Evolutionary conservation across 2,329 filamentous ascomycete genomes (phyloP).

Genomic region (Trichoderma sp.): DNA sequence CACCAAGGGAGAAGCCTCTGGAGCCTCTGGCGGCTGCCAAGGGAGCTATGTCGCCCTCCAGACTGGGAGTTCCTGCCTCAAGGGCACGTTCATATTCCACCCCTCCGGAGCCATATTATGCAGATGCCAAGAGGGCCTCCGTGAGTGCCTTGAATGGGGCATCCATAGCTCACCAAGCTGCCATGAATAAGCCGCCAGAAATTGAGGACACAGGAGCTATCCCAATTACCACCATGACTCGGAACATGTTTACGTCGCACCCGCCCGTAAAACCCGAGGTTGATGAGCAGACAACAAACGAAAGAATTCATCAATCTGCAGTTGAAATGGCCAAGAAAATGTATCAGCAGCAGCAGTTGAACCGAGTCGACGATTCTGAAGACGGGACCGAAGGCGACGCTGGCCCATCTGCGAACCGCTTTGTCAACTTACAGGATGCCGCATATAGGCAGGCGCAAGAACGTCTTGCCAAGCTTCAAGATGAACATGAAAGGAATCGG

Average conservation of each 20-base stretch:
- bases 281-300: conserved; percentile 73
- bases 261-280: conserved; percentile 73
- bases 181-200: conserved; percentile 47
- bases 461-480: conserved; percentile 77
- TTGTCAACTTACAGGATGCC: conserved; percentile 76
- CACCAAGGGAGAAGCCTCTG: conserved; percentile 67
- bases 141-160: conserved; percentile 75
- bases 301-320: conserved; percentile 78
- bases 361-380: conserved; percentile 57
- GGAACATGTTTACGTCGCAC: conserved; percentile 76
- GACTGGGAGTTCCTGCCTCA: conserved; percentile 67
- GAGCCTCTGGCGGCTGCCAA: conserved; percentile 75
- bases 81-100: conserved; percentile 47
- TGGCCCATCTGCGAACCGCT: conserved; percentile 50
- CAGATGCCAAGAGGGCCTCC: conserved; percentile 53
- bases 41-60: conserved; percentile 68
- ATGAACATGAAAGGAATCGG: conserved; percentile 65
- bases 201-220: conserved; percentile 67
- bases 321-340: conserved; percentile 89
- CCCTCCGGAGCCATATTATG: conserved; percentile 25
- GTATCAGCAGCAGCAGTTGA: conserved; percentile 73
- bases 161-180: conserved; percentile 64
- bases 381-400: conserved; percentile 44
- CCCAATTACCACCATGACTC: conserved; percentile 67
- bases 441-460: conserved; percentile 86